Base-by-base conservation (phyloP, 2,329 filamentous ascomycete genomes). In the Aureobasidium sp. region DNA sequence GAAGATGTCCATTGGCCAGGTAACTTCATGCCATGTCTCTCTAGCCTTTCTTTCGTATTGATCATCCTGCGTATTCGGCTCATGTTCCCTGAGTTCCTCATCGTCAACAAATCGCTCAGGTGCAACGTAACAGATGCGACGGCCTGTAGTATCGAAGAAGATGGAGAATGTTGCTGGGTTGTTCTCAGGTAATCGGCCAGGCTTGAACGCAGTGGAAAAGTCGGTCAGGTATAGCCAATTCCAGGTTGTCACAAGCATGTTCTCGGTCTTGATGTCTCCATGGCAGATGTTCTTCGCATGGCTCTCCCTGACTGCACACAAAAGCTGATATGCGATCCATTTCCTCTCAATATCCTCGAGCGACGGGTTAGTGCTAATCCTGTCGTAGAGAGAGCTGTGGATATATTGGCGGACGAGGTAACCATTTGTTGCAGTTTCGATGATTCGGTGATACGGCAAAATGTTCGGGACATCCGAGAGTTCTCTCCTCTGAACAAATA, bases 181-280 rank as follows among this genome's bases (percentile, higher is more conserved):
- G 70, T 99, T 92, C 73, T 97, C 93, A 2, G 94, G 94, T 2
- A 99, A 80, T 73, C 91, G 90, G 5, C 92, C 90, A 12, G 92
- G 94, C 71, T 99, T 99, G 78, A 96, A 97, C 0, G 90, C 88
- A 0, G 93, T 91, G 4, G 93, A 96, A 73, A 97, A 99, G 74
- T 99, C 94, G n/a, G 92, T 88, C 40, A 99, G 82, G 72, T 97
- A 99, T 2, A 99, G 82, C 94, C 95, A 99, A 77, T 97, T 97
- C 94, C 94, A 99, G 7, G 94, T 97, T 0, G 94, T 99, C 56
- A 99, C 93, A 52, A 99, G 79, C 39, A 96, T 85, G 70, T 99
- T 99, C 75, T 99, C 93, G 1, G 93, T 94, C 79, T 99, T 99
- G 78, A 99, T 97, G 71, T 99, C 95, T 62, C 94, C 95, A 72